Evolutionary conservation across 768 basidiomycete species (phyloP), one percentile per base, ranked within the genome.

Genomic region (Mycena sanguinolenta): DNA sequence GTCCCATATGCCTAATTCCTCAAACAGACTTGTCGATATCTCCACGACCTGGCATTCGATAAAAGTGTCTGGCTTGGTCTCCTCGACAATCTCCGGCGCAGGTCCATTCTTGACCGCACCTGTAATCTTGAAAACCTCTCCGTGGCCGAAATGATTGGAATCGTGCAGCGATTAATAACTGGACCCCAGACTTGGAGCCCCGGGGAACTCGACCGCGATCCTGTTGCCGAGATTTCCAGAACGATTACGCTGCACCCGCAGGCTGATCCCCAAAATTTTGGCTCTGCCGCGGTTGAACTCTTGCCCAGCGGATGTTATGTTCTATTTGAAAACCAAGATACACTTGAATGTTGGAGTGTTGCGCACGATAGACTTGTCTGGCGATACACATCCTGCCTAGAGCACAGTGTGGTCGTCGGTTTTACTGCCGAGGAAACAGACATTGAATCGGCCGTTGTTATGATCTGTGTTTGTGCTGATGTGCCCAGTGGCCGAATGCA

Each of bases 21-120:
- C 3, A 13, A 14, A 3, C 58, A 71, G 70, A 71, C 64, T 7
- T 71, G 70, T 23, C 58, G 53, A 36, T 49, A 54, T 50, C n/a
- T 66, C 2, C 42, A 71, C 17, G 10, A 19, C 4, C 64, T 71
- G 2, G 58, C 70, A 13, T 62, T 61, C 58, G 16, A 28, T 44
- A 66, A 66, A 50, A 53, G 53, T 44, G 70, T 66, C 3, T 71
- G 70, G 70, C 58, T 71, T 8, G 58, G 28, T 25, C 55, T 71
- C 12, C 30, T 71, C 12, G 32, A 49, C 9, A 50, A 66, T 16
- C 39, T 65, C 21, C 64, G 53, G 38, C 38, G 34, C 38, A 23
- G 58, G 27, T 59, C 25, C 1, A 65, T 71, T 6, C 52, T 71
- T 8, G 59, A 66, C 4, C 25, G 19, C 16, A 50, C 36, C 50